A percentile compares a stretch with the other conserved stretches of the same genome.
phyloP scores from a whole-genome alignment of 305 asterid genomes.

The Vinca major region DNA sequence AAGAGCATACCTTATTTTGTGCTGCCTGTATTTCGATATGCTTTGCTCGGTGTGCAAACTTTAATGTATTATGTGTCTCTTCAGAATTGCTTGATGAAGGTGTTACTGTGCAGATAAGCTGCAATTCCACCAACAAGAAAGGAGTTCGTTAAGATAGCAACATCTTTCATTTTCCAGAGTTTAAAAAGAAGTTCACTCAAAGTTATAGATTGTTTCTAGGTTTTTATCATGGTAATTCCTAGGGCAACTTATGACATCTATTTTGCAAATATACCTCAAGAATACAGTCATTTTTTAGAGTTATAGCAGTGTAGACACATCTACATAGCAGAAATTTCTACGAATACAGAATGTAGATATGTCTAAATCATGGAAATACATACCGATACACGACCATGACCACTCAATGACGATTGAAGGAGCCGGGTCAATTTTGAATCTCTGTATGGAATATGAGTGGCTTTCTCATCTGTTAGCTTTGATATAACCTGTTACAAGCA shows the following conservation, averaged over 20 bases:
- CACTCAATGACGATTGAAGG: constrained; percentile 95
- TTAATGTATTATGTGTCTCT: constrained; percentile 96
- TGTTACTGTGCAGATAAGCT: constrained; percentile 92
- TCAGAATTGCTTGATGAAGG: constrained; percentile 97
- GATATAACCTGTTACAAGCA: constrained; percentile 72
- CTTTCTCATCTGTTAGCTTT: constrained; percentile 82
- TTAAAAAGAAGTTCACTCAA: background rate
- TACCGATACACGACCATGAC: constrained; percentile 98
- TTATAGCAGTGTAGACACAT: background rate
- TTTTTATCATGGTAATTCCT: background rate
- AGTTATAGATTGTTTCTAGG: background rate
- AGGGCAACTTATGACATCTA: background rate
- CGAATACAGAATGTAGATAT: constrained; percentile 41
- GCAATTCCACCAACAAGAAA: constrained; percentile 21
- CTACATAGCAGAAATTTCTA: constrained; percentile 32
- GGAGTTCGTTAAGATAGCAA: background rate
- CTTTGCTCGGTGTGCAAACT: constrained; percentile 98
- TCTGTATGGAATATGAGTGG: constrained; percentile 84
- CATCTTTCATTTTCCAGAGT: background rate
- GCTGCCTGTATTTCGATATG: constrained; percentile 96
- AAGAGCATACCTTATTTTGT: constrained; percentile 68
- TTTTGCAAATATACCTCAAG: background rate
- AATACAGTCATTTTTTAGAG: background rate
- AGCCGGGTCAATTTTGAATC: constrained; percentile 98
- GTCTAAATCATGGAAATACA: constrained; percentile 24